Conservation (phyloP, 2,329 filamentous ascomycete genomes). For the Ascochyta rabiei region DNA sequence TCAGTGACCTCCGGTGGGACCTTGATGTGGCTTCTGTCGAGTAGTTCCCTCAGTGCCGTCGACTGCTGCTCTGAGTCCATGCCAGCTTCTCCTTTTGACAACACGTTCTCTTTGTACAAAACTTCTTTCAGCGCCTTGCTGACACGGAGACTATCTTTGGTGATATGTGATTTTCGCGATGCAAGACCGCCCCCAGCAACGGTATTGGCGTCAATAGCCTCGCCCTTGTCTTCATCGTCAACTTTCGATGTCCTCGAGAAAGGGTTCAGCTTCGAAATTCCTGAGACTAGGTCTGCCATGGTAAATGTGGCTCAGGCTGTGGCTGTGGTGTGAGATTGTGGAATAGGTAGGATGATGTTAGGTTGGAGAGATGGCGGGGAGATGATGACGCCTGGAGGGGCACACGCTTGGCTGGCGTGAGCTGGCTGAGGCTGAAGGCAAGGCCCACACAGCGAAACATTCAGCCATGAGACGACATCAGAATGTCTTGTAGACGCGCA, state of each 20-base stretch:
- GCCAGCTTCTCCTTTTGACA: slow-evolving; percentile 56
- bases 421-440: slow-evolving; percentile 7
- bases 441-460: slow-evolving; percentile 1
- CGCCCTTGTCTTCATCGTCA: slow-evolving; percentile 61
- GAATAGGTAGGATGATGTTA: slow-evolving; percentile 13
- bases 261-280: slow-evolving; percentile 41
- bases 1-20: slow-evolving; percentile 63
- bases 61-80: slow-evolving; percentile 55
- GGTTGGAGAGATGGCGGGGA: slow-evolving; percentile 6
- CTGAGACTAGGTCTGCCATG: slow-evolving; percentile 45
- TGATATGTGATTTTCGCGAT: slow-evolving; percentile 55
- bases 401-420: slow-evolving; percentile 7
- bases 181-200: slow-evolving; percentile 67
- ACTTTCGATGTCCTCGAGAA: slow-evolving; percentile 36
- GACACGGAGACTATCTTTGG: slow-evolving; percentile 62
- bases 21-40: slow-evolving; percentile 63
- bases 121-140: slow-evolving; percentile 64
- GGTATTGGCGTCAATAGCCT: slow-evolving; percentile 56
- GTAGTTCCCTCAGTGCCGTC: slow-evolving; percentile 56
- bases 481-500: background rate
- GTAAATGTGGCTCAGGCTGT: slow-evolving; percentile 17
- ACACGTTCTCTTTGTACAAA: slow-evolving; percentile 59
- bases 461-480: background rate
- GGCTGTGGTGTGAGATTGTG: slow-evolving; percentile 11
- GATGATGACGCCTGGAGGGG: slow-evolving; percentile 6